These are phyloP conservation scores for Zymoseptoria brevis DNA, from an alignment of 2,329 filamentous ascomycete genomes.

Conservation along the genomic window DNA sequence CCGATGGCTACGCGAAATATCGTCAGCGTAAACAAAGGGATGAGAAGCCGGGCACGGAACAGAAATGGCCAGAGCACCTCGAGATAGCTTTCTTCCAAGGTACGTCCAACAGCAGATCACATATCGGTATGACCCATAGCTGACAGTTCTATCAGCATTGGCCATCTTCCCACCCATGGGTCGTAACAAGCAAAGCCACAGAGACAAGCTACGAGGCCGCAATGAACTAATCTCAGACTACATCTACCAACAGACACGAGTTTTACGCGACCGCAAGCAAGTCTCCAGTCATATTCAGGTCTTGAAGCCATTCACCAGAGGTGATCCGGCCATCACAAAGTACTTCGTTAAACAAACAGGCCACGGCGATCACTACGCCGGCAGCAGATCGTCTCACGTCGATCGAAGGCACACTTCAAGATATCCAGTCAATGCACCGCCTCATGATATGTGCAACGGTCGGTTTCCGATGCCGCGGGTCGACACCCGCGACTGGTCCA, in stretches of 20 bases:
- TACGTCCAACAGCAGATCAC: constrained; percentile 19
- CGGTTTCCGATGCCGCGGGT: background rate
- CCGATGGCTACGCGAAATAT: constrained; percentile 40
- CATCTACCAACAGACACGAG: constrained; percentile 49
- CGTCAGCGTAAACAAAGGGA: constrained; percentile 34
- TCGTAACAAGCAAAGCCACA: constrained; percentile 39
- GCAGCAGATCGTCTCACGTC: constrained; percentile 2
- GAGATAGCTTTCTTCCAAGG: constrained; percentile 44
- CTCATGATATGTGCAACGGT: constrained; percentile 4
- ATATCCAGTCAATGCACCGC: constrained; percentile 15
- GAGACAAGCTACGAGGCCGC: constrained; percentile 49
- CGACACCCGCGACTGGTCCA: constrained; percentile 9
- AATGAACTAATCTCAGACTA: constrained; percentile 56
- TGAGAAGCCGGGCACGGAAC: constrained; percentile 25
- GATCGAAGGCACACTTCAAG: constrained; percentile 14
- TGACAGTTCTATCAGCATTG: constrained; percentile 23
- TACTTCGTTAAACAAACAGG: constrained; percentile 34
- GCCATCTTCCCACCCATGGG: constrained; percentile 53
- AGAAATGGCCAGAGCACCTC: constrained; percentile 42
- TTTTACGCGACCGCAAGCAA: constrained; percentile 48
- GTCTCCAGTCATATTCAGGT: constrained; percentile 59
- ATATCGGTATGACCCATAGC: background rate
- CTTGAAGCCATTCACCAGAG: constrained; percentile 48
- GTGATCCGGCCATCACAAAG: constrained; percentile 42
- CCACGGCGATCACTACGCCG: constrained; percentile 1